phyloP scores from a whole-genome alignment of 2,329 filamentous ascomycete species.

The Colletotrichum orbiculare region DNA sequence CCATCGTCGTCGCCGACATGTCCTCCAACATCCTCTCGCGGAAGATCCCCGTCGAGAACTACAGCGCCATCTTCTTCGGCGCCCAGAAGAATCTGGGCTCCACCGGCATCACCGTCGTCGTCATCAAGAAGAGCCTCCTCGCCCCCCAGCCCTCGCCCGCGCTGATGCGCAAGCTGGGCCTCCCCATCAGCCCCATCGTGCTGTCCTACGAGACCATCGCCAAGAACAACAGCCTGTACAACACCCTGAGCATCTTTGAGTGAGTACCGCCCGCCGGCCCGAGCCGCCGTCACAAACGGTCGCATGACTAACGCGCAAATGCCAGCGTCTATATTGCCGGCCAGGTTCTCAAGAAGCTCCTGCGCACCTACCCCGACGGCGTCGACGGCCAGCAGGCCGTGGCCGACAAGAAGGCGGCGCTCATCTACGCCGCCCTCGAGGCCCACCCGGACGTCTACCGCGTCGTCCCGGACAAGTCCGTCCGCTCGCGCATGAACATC shows the following conservation, averaged over 20 bases:
- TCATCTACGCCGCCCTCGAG: constrained; percentile 84
- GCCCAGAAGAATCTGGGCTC: constrained; percentile 95
- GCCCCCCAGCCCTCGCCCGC: constrained; percentile 77
- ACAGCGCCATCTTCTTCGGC: constrained; percentile 87
- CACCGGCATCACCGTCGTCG: constrained; percentile 86
- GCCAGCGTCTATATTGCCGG: constrained; percentile 85
- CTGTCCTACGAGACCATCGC: constrained; percentile 86
- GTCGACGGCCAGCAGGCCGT: constrained; percentile 82
- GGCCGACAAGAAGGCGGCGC: constrained; percentile 77
- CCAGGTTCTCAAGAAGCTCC: constrained; percentile 83
- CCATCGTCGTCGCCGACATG: constrained; percentile 92
- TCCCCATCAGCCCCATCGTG: constrained; percentile 83
- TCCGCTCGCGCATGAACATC: constrained; percentile 92
- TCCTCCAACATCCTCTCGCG: constrained; percentile 92
- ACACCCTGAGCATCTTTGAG: constrained; percentile 94
- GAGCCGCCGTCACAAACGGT: background rate
- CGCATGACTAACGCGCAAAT: constrained; percentile 10
- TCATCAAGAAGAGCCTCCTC: constrained; percentile 84
- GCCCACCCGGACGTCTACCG: constrained; percentile 77
- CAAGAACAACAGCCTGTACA: constrained; percentile 96
- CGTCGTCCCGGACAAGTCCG: constrained; percentile 79
- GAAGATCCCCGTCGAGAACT: constrained; percentile 80
- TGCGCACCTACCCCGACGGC: constrained; percentile 73
- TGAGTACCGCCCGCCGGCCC: constrained; percentile 48
- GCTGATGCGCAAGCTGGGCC: constrained; percentile 77